Evolutionary conservation across 371 early-diverging fungal species (phyloP), one percentile per base, ranked within the genome.

Genomic region (Lichtheimia hyalospora): DNA sequence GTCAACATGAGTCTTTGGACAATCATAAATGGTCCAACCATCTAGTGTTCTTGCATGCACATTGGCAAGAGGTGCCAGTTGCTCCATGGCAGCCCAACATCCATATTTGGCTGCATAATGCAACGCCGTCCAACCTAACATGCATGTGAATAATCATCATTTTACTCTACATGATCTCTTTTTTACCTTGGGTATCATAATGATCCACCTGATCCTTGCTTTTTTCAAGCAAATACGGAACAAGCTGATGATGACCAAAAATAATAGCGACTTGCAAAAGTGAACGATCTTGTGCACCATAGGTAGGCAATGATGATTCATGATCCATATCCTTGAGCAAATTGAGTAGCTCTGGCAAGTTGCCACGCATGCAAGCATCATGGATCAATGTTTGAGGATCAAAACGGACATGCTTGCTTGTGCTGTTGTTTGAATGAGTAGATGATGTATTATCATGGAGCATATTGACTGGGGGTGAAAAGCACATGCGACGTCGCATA

Each of bases 61-160:
- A 53, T 75, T 42, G 46, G 62, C 67, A 23, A 61, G 58, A 57
- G 69, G 63, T 16, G 67, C 57, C 24, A 79, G 50, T 23, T 60
- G 64, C 27, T 71, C 67, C 14, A 79, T 51, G 21, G 71, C 61
- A n/a, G 40, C 44, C 79, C 79, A 79, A 41, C 69, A 58, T 7
- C 68, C 68, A n/a, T 75, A 58, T 2, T 70, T 69, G 18, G 79
- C 72, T 43, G 79, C 73, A 60, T 79, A 79, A 61, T 79, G 79
- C 48, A 74, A 60, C 27, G 74, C 70, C 2, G 79, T 75, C 76
- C 79, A 75, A 23, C 77, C 77, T 75, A 65, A 39, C 18, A 10
- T 20, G 40, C 5, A 5, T 20, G 34, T 52, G 40, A 44, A 21
- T n/a, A n/a, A 41, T 10, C 5, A n/a, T 48, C 20, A 43, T 21